Evolutionary conservation across 768 basidiomycete genomes (phyloP), one percentile per base, ranked within the genome.

Genomic region (Panus rudis): DNA sequence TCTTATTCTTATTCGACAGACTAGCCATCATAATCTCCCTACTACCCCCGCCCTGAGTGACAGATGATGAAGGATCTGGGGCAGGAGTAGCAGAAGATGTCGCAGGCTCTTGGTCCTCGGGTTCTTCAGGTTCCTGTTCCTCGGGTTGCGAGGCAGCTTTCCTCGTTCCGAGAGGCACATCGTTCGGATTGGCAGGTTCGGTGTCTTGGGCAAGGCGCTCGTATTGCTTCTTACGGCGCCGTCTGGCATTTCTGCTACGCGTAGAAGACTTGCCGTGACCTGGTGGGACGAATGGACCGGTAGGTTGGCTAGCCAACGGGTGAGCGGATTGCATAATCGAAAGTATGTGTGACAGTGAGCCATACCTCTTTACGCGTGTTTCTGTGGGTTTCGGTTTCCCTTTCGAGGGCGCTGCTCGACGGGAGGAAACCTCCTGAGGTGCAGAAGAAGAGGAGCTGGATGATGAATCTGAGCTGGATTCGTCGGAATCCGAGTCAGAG

Each of bases 1-100:
- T 76, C 59, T 87, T 88, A 60, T 85, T 87, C 61, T 84, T 86
- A 58, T 84, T 87, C 33, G 75, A 68, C 17, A 85, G 60, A 0
- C 75, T 75, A 31, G 74, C 65, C 75, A 78, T 63, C 48, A 60
- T 74, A 39, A 58, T 35, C 16, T 14, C n/a, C 16, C n/a, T n/a
- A n/a, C n/a, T n/a, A 43, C 19, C 48, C 46, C 56, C 31, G 27
- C 26, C 20, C 17, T 14, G 31, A 16, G 32, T 21, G 2, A 24
- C 42, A 32, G 34, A 37, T 12, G 19, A 14, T 21, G 34, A 8
- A 19, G 39, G 7, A 20, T 33, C 20, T 41, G 37, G n/a, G 21
- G 41, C 25, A 16, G 24, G 24, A 4, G 47, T 16, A 16, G 42
- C 32, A 24, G 32, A 21, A 21, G 43, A 12, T n/a, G 41, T 22